Evolutionary conservation across 208 protist species (phyloP), one percentile per base, ranked within the genome.

Genomic region (Leishmania tropica): DNA sequence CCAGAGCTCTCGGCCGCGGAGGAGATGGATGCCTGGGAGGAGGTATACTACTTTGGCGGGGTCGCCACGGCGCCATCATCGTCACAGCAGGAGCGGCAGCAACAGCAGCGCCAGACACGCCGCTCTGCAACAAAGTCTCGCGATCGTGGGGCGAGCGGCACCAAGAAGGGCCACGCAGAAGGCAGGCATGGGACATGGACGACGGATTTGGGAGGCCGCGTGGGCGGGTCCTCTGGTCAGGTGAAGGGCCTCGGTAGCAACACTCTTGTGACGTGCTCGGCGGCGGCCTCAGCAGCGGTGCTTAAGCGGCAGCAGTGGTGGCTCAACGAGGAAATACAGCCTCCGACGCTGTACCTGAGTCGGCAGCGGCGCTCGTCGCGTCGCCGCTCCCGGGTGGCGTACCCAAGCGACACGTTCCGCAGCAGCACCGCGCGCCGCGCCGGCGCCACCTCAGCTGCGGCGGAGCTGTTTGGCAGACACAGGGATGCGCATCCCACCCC

Each of bases 371-470:
- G 83, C 47, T 47, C 73, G 8, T 62, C 74, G 1, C 83, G 83
- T 13, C 83, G 83, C 4, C 76, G 76, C 40, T 72, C 60, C 3
- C 76, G 76, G 37, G 76, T 64, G 24, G 64, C 76, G 13, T 80
- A 80, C 31, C 15, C 76, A 3, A 73, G 76, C 48, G 76, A 80
- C 42, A 81, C 54, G 13, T 62, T 70, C 47, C 83, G 83, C 75
- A 86, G 83, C 83, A 86, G 83, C 75, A 76, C 83, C 1, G 78
- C 83, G 21, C 83, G 83, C 7, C 77, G 72, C 64, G 83, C 60
- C 1, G 48, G 78, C 3, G 71, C 83, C n/a, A 86, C 83, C 74
- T 86, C 83, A 1, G 83, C 78, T 10, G 83, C 83, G 56, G 78
- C 62, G 11, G 83, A 86, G 56, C 56, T 86, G 19, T 76, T 72